phyloP scores from a whole-genome alignment of 2,329 filamentous ascomycete species.

The Fusarium sp. region DNA sequence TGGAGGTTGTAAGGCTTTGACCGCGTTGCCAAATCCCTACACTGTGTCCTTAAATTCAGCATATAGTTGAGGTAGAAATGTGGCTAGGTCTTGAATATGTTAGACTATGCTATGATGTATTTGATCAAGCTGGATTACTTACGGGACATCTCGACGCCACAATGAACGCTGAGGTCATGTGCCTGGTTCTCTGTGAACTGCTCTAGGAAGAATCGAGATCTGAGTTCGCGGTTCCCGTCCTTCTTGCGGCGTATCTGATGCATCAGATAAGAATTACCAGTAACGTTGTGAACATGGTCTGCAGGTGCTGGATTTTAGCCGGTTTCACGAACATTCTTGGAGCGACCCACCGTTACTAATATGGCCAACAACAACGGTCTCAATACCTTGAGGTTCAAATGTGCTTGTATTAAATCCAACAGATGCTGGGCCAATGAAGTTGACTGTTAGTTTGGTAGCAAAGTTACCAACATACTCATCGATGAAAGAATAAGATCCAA shows the following conservation, averaged over 20 bases:
- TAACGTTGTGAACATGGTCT: neutral
- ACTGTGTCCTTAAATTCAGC: neutral
- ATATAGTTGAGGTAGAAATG: neutral
- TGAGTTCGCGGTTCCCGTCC: neutral
- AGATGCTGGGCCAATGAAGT: neutral
- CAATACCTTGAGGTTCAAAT: neutral
- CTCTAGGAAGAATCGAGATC: neutral
- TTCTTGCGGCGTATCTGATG: neutral
- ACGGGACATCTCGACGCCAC: neutral
- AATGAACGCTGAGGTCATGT: neutral
- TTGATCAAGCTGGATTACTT: neutral
- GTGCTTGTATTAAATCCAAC: neutral
- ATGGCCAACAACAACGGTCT: neutral
- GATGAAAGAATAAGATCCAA: neutral
- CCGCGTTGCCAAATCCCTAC: too few relatives aligned
- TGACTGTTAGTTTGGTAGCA: neutral
- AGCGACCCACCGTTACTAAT: neutral
- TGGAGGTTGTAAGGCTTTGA: too few relatives aligned
- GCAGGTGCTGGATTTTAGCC: accelerated
- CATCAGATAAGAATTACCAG: neutral
- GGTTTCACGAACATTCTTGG: accelerated
- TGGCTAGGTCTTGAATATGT: neutral
- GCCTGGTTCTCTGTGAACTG: neutral
- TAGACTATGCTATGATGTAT: neutral
- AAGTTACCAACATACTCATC: neutral